phyloP scores from a whole-genome alignment of 805 yeast species.

The Starmerella vaccinii region DNA sequence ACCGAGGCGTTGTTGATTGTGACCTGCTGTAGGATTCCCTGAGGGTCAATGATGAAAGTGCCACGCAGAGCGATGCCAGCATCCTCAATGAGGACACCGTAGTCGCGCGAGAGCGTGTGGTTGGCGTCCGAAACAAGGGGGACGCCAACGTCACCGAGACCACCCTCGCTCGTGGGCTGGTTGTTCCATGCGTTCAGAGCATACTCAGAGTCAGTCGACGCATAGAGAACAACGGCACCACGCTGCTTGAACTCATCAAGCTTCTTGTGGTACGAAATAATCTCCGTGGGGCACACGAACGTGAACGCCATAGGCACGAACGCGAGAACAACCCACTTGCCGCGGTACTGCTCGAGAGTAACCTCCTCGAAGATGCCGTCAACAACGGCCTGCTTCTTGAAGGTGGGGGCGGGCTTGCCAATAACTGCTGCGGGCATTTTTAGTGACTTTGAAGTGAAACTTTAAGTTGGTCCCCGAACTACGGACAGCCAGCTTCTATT shows the following conservation, averaged over 20 bases:
- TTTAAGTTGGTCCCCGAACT: neutral
- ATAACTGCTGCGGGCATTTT: conserved; percentile 70
- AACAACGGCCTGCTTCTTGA: conserved; percentile 94
- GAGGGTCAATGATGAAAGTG: conserved; percentile 94
- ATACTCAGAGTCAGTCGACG: conserved; percentile 98
- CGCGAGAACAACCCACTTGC: conserved; percentile 94
- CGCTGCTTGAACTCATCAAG: conserved; percentile 77
- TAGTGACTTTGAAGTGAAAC: neutral
- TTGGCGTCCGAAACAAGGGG: conserved; percentile 95
- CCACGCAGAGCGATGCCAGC: conserved; percentile 98
- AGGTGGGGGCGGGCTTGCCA: conserved; percentile 93
- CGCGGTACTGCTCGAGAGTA: conserved; percentile 88
- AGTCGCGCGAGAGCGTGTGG: conserved; percentile 88
- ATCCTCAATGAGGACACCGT: conserved; percentile 95
- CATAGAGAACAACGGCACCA: conserved; percentile 82
- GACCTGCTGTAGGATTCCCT: conserved; percentile 87
- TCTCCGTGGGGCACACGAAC: conserved; percentile 98
- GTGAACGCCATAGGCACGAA: conserved; percentile 99
- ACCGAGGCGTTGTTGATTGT: conserved; percentile 98
- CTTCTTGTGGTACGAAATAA: conserved; percentile 96
- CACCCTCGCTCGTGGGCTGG: conserved; percentile 93
- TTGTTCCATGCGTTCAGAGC: conserved; percentile 97
- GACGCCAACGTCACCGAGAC: conserved; percentile 88
- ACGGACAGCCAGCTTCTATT: neutral
- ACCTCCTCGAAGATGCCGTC: conserved; percentile 95